Conservation (phyloP, 352 stramenopile genomes). For the Aphanomyces stellatus region DNA sequence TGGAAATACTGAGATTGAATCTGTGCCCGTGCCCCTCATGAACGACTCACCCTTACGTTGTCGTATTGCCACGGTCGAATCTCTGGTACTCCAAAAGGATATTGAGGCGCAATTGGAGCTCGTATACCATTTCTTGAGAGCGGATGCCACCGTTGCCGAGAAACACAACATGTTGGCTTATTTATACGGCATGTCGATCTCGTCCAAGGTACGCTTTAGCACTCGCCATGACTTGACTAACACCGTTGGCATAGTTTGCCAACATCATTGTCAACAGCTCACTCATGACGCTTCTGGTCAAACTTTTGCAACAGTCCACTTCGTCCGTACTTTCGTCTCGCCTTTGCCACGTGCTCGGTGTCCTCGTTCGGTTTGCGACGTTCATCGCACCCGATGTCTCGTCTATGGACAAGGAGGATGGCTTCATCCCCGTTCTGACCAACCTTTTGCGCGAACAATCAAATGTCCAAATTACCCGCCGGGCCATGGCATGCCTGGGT, state of each 20-base stretch:
- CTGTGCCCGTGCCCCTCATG: constrained; percentile 24
- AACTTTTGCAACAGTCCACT: constrained; percentile 33
- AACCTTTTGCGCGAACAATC: neutral
- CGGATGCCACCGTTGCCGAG: constrained; percentile 22
- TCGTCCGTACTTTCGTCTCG: constrained; percentile 21
- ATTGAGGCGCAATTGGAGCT: constrained; percentile 67
- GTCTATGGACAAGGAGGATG: neutral
- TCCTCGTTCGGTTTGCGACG: constrained; percentile 60
- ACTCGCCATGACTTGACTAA: too few relatives aligned
- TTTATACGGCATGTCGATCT: constrained; percentile 42
- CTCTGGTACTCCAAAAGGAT: constrained; percentile 32
- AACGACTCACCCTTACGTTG: constrained; percentile 32
- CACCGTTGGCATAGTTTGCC: constrained; percentile 29
- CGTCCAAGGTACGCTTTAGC: constrained; percentile 22
- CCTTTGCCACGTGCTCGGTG: constrained; percentile 48
- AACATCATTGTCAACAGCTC: constrained; percentile 82
- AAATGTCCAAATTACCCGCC: constrained; percentile 2
- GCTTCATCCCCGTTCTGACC: neutral
- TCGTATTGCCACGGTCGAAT: constrained; percentile 27
- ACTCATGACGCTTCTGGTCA: constrained; percentile 51
- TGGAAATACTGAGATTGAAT: constrained; percentile 41
- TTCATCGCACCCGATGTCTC: constrained; percentile 53
- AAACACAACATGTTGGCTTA: constrained; percentile 49
- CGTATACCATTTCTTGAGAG: constrained; percentile 61
- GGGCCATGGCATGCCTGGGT: constrained; percentile 44